Evolutionary conservation across 1,284 basidiomycete species (phyloP).

Genomic region (Sanghuangporus sanghuang): DNA sequence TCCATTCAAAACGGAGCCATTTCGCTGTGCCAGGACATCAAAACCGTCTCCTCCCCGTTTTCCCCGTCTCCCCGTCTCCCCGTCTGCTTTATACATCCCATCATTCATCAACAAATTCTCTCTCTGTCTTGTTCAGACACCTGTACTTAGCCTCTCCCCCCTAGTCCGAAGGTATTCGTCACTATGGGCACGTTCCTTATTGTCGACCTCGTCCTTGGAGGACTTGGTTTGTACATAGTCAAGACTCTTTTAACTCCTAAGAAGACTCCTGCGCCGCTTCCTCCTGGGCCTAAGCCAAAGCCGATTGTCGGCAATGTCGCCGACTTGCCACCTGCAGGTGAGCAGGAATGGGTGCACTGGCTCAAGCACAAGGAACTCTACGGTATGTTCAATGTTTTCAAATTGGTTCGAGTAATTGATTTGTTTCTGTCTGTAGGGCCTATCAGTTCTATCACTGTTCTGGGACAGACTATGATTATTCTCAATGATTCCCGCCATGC

Average conservation of each 20-base stretch:
- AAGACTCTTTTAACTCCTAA: conserved; percentile 11
- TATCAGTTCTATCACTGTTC: conserved; percentile 30
- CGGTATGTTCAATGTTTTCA: conserved; percentile 5
- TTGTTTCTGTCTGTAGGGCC: not conserved
- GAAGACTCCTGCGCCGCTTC: conserved; percentile 1
- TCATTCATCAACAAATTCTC: not conserved
- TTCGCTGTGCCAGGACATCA: conserved; percentile 68
- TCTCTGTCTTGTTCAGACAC: not conserved
- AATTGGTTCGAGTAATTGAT: not conserved
- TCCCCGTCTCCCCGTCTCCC: not conserved
- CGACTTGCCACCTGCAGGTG: conserved; percentile 13
- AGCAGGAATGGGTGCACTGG: conserved; percentile 19
- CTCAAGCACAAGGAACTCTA: conserved; percentile 16
- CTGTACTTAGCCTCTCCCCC: not conserved
- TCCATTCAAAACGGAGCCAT: conserved; percentile 62
- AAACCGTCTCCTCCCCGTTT: not conserved
- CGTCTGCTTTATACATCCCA: not conserved
- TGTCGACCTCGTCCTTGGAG: conserved; percentile 10
- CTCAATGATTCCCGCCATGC: conserved; percentile 37
- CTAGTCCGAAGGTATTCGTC: not conserved
- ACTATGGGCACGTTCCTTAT: conserved; percentile 3
- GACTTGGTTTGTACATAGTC: conserved; percentile 11
- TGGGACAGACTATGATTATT: conserved; percentile 39
- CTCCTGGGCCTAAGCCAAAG: conserved; percentile 12
- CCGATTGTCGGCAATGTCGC: conserved; percentile 17